Percentiles rank a stretch among this genome's conserved stretches.
Conservation (phyloP, 2,329 filamentous ascomycete species). For the Colletotrichum tropicicola region DNA sequence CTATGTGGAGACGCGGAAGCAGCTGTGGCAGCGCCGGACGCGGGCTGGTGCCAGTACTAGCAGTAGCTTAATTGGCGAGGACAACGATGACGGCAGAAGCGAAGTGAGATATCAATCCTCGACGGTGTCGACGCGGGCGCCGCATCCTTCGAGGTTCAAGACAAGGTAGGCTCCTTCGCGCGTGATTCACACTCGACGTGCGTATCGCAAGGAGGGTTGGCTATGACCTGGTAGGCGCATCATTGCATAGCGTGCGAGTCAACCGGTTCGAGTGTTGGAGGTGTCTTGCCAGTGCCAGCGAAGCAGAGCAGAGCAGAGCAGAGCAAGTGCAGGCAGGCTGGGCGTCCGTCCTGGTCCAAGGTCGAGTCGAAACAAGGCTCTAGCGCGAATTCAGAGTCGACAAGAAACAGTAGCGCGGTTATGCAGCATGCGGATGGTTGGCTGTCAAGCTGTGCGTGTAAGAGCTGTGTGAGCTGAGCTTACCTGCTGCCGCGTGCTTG, state of each 20-base stretch:
- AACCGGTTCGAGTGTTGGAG: neutral
- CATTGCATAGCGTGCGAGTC: neutral
- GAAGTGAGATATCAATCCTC: neutral
- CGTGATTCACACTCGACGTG: neutral
- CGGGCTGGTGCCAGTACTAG: neutral
- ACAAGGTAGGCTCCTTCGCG: neutral
- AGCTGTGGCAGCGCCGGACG: conserved; percentile 6
- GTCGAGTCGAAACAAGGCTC: conserved; percentile 25
- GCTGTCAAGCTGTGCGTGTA: neutral
- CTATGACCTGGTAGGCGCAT: neutral
- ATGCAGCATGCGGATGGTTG: conserved; percentile 21
- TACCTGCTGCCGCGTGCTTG: conserved; percentile 3
- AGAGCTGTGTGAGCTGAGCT: neutral
- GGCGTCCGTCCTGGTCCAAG: neutral
- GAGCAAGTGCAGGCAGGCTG: neutral
- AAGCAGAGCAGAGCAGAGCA: neutral
- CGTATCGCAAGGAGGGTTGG: neutral
- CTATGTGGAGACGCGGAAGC: conserved; percentile 5
- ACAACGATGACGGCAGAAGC: neutral
- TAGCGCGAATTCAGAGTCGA: conserved; percentile 16
- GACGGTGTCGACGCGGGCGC: neutral
- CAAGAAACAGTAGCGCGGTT: conserved; percentile 25
- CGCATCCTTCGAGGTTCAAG: neutral
- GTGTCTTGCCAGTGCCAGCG: neutral
- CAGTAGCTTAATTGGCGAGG: neutral